Conservation (phyloP, 176 grass and related monocot genomes). For the Eleusine indica region DNA sequence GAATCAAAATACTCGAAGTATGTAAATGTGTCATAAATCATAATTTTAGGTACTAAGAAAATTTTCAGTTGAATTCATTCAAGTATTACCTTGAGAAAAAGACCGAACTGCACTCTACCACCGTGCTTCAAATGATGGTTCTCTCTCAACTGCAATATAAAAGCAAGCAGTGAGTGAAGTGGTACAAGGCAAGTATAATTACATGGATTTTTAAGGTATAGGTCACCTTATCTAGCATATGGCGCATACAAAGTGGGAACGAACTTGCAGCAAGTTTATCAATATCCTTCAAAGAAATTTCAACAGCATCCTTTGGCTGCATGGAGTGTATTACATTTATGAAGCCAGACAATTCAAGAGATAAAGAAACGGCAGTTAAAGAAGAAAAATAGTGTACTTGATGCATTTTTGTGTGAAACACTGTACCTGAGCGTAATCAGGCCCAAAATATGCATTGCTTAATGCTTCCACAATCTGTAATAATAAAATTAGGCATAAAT, state of each 20-base stretch:
- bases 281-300: constrained; percentile 96
- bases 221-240: constrained; percentile 89
- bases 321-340: constrained; percentile 34
- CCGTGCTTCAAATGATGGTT: constrained; percentile 96
- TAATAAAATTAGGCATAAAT: constrained; percentile 46
- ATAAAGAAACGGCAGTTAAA: neutral
- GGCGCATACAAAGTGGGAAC: constrained; percentile 97
- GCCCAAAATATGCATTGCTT: constrained; percentile 91
- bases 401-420: constrained; percentile 16
- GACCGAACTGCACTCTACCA: constrained; percentile 94
- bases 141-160: constrained; percentile 75
- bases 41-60: constrained; percentile 6
- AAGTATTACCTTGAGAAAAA: constrained; percentile 92
- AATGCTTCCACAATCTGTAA: constrained; percentile 95
- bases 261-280: constrained; percentile 74
- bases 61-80: constrained; percentile 1
- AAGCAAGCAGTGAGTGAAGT: constrained; percentile 35
- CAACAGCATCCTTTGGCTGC: constrained; percentile 71
- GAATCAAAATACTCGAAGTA: constrained; percentile 19
- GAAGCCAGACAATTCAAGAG: constrained; percentile 9
- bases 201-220: constrained; percentile 30
- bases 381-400: neutral
- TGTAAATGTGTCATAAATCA: constrained; percentile 1
- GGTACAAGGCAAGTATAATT: constrained; percentile 38
- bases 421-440: constrained; percentile 90